phyloP scores from a whole-genome alignment of 2,329 filamentous ascomycete genomes.

The Pseudogymnoascus sp. region DNA sequence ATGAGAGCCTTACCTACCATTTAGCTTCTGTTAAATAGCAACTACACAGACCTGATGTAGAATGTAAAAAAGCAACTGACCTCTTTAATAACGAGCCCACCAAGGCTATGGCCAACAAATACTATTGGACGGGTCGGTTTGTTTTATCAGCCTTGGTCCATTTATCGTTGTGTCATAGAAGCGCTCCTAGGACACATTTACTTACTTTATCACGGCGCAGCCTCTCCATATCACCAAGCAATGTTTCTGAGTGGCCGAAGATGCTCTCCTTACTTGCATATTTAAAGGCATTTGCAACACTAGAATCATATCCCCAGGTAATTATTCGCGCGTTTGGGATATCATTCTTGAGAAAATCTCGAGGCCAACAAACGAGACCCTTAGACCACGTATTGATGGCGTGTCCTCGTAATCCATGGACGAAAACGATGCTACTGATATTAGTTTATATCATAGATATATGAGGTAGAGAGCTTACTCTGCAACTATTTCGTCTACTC shows the following conservation, averaged over 20 bases:
- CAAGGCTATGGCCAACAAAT: not conserved
- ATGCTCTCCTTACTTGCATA: not conserved
- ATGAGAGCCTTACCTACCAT: not conserved
- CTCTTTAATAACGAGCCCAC: not conserved
- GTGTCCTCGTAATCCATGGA: conserved; percentile 10
- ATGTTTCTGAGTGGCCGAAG: not conserved
- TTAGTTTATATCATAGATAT: not conserved
- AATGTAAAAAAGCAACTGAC: not conserved
- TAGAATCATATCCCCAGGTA: not conserved
- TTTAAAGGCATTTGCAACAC: not conserved
- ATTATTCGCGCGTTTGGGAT: conserved; percentile 9
- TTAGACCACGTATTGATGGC: conserved; percentile 4
- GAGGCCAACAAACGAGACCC: conserved; percentile 5
- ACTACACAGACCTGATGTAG: not conserved
- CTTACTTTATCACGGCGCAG: not conserved
- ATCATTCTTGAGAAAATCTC: conserved; percentile 10
- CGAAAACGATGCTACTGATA: conserved; percentile 7
- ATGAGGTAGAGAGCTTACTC: not conserved
- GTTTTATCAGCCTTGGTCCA: not conserved
- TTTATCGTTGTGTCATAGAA: not conserved
- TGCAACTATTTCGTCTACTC: not conserved
- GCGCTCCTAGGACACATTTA: not conserved
- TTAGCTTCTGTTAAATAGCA: not conserved
- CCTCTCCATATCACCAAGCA: not conserved
- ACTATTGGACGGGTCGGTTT: not conserved